Evolutionary conservation across 345 rosid species (phyloP).

Genomic region (Lenwebbia sp.): DNA sequence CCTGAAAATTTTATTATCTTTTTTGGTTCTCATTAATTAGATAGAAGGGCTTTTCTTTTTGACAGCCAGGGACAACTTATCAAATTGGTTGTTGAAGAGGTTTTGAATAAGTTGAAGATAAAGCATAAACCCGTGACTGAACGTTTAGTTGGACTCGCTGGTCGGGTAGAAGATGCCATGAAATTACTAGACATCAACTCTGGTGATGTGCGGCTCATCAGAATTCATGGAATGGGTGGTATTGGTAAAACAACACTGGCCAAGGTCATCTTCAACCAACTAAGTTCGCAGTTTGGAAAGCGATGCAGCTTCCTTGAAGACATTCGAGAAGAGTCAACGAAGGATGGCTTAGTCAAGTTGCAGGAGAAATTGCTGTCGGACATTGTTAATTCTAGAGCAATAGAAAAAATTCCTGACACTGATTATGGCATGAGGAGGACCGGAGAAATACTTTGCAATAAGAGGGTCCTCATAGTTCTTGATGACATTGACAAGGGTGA

Average conservation of each 20-base stretch:
- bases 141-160: neutral
- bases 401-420: neutral
- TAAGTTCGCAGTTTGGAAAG: neutral
- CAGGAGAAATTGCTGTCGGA: neutral
- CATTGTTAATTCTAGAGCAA: neutral
- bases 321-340: neutral
- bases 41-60: neutral
- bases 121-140: neutral
- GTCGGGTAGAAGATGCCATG: neutral
- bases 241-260: neutral
- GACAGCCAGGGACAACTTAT: neutral
- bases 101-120: neutral
- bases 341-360: neutral
- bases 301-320: neutral
- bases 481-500: neutral
- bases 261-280: neutral
- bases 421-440: neutral
- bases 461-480: neutral
- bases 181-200: neutral
- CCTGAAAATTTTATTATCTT: neutral
- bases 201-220: neutral
- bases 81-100: neutral
- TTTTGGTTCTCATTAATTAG: neutral
- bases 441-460: neutral
- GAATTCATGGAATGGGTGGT: neutral